Evolutionary conservation across 129 eudicot genomes (phyloP), one percentile per base, ranked within the genome.

Genomic region (Centaurea solstitialis): DNA sequence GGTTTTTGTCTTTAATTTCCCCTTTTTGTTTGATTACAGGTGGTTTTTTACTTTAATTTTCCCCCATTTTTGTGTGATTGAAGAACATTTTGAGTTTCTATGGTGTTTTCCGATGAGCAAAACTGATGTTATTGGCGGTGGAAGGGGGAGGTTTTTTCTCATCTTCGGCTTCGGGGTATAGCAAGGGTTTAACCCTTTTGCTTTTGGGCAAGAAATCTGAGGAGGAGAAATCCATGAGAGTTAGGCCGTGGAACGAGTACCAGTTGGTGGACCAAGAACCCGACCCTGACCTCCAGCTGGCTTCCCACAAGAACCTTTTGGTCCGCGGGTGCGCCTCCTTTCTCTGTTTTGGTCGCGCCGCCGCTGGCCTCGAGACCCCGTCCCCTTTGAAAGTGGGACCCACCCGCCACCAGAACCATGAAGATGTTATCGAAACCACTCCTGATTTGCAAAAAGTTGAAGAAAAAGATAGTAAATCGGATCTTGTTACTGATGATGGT

Each of bases 131-230:
- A 92, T 86, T 92, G 26, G 89, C 97, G 45, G 94, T 92, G 81
- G 92, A 89, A 92, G 94, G 97, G 72, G 97, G 97, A 71, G 94
- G 94, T 57, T 89, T 92, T 73, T 92, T 92, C 90, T 92, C 97
- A 28, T 82, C 97, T 71, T 92, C 97, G 78, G 89, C 97, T 40
- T 84, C 93, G 62, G 97, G 97, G 23, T 92, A 89, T 87, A 89
- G 93, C 65, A 92, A 89, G 89, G 94, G 97, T 69, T 76, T 92
- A 69, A 80, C 92, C 91, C 92, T 92, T 77, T 91, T 91, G 70
- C 83, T 92, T 24, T 85, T 92, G 87, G 92, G 92, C 78, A 90
- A 92, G 79, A 89, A 84, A 85, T 77, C 70, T 73, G 89, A 89
- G 83, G 90, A 92, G 68, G 90, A 92, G 68, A 87, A 89, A 75